These are phyloP conservation scores for Talaromyces atroroseus DNA, from an alignment of 2,329 filamentous ascomycete genomes.

Conservation along the genomic window DNA sequence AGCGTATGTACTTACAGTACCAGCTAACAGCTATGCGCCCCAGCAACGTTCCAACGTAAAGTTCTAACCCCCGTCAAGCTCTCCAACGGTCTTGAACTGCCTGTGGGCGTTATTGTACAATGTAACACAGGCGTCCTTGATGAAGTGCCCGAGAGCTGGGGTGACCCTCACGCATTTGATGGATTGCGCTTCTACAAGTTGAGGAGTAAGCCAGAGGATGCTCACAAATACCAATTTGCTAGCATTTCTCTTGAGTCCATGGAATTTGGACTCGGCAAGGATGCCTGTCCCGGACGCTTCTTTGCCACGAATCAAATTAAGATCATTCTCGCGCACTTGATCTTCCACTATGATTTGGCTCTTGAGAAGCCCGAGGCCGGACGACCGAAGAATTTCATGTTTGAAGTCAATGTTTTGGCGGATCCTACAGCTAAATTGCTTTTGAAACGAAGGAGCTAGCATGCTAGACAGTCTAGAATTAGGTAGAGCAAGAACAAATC, in stretches of 20 bases:
- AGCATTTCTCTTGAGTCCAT: constrained; percentile 5
- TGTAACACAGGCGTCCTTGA: constrained; percentile 4
- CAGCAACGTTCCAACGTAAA: constrained; percentile 6
- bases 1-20: background rate
- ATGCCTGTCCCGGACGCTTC: constrained; percentile 35
- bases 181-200: constrained; percentile 8
- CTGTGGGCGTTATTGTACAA: constrained; percentile 2
- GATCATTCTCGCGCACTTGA: constrained; percentile 22
- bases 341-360: constrained; percentile 24
- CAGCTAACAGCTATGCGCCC: background rate
- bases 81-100: constrained; percentile 5
- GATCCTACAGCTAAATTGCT: constrained; percentile 2
- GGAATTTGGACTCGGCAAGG: constrained; percentile 47
- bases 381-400: constrained; percentile 8
- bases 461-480: background rate
- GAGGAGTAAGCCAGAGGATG: constrained; percentile 2
- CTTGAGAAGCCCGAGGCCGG: constrained; percentile 3
- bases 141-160: constrained; percentile 1
- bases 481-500: too few relatives aligned
- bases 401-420: constrained; percentile 7
- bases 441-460: background rate
- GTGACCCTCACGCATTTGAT: constrained; percentile 2
- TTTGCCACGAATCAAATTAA: constrained; percentile 25
- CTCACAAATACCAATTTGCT: constrained; percentile 5
- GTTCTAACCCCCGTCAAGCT: constrained; percentile 4